A percentile compares a stretch with the other conserved stretches of the same genome.
These are phyloP conservation scores for Aspergillus asperescens DNA, from an alignment of 495 filamentous ascomycete species.

Conservation along the genomic window DNA sequence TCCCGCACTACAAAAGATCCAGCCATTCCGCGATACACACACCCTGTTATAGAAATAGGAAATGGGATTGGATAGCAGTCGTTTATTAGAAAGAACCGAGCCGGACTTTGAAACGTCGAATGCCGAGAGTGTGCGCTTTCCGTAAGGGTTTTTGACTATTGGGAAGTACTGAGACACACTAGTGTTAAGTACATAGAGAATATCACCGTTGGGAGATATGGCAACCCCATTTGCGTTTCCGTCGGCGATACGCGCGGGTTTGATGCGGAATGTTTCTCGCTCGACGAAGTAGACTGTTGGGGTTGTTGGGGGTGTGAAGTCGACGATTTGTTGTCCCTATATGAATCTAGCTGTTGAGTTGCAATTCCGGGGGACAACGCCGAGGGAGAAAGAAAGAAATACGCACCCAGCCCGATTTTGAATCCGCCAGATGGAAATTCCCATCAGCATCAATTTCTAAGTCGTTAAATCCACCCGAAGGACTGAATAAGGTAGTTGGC, in stretches of 20 bases:
- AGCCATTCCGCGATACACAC: constrained; percentile 62
- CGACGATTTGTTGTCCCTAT: constrained; percentile 13
- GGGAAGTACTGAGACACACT: too few species aligned
- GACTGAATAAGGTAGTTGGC: constrained; percentile 16
- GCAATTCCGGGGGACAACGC: background rate
- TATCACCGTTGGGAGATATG: too few species aligned
- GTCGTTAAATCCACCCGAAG: constrained; percentile 17
- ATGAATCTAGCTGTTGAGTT: background rate
- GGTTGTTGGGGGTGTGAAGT: constrained; percentile 20
- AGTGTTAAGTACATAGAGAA: too few species aligned
- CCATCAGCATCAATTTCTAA: constrained; percentile 10
- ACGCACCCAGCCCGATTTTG: constrained; percentile 9
- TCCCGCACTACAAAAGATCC: constrained; percentile 72
- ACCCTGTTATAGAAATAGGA: constrained; percentile 60
- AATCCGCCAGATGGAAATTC: constrained; percentile 16
- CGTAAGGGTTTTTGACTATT: too few species aligned
- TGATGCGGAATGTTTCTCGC: constrained; percentile 47
- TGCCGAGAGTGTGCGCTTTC: too few species aligned
- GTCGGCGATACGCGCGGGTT: too few species aligned
- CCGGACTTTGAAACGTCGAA: constrained; percentile 68
- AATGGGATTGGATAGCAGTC: constrained; percentile 11
- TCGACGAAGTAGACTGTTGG: constrained; percentile 31
- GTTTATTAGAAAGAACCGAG: constrained; percentile 36
- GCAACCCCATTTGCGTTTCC: too few species aligned
- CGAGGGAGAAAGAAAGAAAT: too few species aligned